phyloP scores from a whole-genome alignment of 164 flowering plant species.

The Umbellularia californica region DNA sequence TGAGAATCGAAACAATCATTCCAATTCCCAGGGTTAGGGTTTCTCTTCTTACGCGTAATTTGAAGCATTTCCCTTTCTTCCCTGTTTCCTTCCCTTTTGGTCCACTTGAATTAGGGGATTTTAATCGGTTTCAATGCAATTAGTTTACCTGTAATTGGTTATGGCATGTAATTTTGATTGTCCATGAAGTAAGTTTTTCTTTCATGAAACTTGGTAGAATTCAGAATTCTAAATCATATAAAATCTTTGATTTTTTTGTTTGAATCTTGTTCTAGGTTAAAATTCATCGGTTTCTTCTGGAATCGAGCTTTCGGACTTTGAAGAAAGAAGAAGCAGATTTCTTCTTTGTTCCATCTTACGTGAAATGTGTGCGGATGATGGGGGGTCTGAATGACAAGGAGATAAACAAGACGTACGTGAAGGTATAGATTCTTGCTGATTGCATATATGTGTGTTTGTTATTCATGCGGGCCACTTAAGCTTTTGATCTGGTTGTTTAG shows the following conservation, averaged over 20 bases:
- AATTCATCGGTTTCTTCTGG: slow-evolving; percentile 56
- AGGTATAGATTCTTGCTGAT: slow-evolving; percentile 37
- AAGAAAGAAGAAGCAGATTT: slow-evolving; percentile 88
- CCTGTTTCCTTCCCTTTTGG: neutral
- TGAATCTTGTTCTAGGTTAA: slow-evolving; percentile 47
- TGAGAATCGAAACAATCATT: slow-evolving; percentile 10
- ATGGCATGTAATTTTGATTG: neutral
- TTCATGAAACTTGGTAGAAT: neutral
- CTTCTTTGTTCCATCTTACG: slow-evolving; percentile 90
- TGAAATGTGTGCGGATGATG: slow-evolving; percentile 85
- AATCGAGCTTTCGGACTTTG: slow-evolving; percentile 61
- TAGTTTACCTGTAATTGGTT: too few species aligned
- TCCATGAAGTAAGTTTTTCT: neutral
- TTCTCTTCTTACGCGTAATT: neutral
- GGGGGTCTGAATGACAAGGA: slow-evolving; percentile 90
- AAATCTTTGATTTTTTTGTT: neutral
- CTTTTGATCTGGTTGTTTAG: too few species aligned
- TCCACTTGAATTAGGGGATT: neutral
- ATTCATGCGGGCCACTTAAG: too few species aligned
- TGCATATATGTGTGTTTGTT: neutral
- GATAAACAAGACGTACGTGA: slow-evolving; percentile 73
- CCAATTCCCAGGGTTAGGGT: neutral
- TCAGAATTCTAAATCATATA: neutral
- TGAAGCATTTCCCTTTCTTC: neutral
- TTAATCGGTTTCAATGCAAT: too few species aligned